Base-by-base conservation (phyloP, 192 early-diverging fungal species). In the Backusella luteola region DNA sequence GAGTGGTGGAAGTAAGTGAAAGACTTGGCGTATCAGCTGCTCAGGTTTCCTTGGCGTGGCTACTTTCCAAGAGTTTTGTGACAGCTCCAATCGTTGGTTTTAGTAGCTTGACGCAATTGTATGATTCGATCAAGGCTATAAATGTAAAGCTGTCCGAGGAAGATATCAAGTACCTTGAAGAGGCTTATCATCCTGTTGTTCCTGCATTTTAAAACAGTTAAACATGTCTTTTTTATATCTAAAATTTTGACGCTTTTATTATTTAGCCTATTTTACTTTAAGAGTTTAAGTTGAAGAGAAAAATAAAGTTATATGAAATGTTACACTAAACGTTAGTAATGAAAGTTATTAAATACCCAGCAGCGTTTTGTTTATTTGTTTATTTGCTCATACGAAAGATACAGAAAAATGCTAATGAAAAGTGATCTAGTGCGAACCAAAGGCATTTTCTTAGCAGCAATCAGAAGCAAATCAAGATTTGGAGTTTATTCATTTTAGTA, bases 11-110 rank as follows among this genome's bases (percentile, higher is more conserved):
- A 35, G 17, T 82, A 35, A 74, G 74, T 23, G 35, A 76, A 34
- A 75, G 76, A 19, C 69, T 69, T 52, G 44, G 59, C 3, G 69
- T 79, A 8, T 34, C 81, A 12, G 35, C 70, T 67, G 68, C 73
- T 12, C 77, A 69, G n/a, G 23, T 80, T 42, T 73, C 72, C 38
- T 71, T 81, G 42, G 77, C 80, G 14, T 81, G 77, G 80, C 23
- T 78, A 1, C 67, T 78, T 21, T 35, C 42, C 34, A 81, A 78
- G 36, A 38, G 41, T 9, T 46, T 49, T 66, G 77, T 81, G 15
- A 72, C 67, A 14, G 41, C 67, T n/a, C 71, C 77, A 15, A 78
- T 78, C 21, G 19, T 81, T n/a, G 80, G 77, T 11, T 29, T 74
- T 69, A 71, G 76, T 23, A 78, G 78, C 36, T 69, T 68, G 8